Percentiles rank a stretch among this genome's conserved stretches.
phyloP scores from a whole-genome alignment of 2,329 filamentous ascomycete species.

The Biscogniauxia marginata region DNA sequence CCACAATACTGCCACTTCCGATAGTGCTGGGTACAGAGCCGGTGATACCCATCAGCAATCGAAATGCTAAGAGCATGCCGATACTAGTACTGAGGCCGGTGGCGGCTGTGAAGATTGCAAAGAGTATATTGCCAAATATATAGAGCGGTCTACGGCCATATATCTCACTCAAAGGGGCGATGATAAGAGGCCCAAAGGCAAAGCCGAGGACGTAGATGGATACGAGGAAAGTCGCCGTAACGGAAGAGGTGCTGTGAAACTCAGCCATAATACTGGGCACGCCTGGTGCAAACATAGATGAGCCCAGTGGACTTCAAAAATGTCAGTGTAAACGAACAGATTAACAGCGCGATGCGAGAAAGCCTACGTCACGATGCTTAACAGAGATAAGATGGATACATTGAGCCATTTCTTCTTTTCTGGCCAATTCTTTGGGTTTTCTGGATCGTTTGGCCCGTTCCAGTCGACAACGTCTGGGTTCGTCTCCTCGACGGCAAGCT shows the following conservation, averaged over 20 bases:
- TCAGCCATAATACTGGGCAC: slow-evolving; percentile 55
- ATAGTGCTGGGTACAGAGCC: slow-evolving; percentile 45
- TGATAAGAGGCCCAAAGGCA: slow-evolving; percentile 45
- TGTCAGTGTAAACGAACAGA: too few species aligned
- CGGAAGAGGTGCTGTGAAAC: slow-evolving; percentile 44
- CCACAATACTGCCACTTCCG: slow-evolving; percentile 50
- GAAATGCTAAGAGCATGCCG: slow-evolving; percentile 44
- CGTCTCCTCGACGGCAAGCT: too few species aligned
- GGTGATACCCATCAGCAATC: slow-evolving; percentile 44
- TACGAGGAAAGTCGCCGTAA: slow-evolving; percentile 55
- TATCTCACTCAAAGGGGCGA: slow-evolving; percentile 47
- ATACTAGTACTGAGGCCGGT: slow-evolving; percentile 35
- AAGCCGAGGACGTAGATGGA: slow-evolving; percentile 57
- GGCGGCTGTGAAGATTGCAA: slow-evolving; percentile 40
- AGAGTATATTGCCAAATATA: slow-evolving; percentile 40
- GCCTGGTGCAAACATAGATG: slow-evolving; percentile 55
- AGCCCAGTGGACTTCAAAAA: too few species aligned
- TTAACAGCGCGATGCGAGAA: too few species aligned
- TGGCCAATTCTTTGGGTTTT: too few species aligned
- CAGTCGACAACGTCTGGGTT: too few species aligned
- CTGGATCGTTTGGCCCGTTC: too few species aligned
- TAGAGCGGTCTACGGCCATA: slow-evolving; percentile 43
- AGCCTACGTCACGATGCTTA: too few species aligned
- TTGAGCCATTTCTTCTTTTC: too few species aligned
- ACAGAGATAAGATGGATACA: too few species aligned